Evolutionary conservation across 2,329 filamentous ascomycete species (phyloP).

Genomic region (Rutstroemia sp.): DNA sequence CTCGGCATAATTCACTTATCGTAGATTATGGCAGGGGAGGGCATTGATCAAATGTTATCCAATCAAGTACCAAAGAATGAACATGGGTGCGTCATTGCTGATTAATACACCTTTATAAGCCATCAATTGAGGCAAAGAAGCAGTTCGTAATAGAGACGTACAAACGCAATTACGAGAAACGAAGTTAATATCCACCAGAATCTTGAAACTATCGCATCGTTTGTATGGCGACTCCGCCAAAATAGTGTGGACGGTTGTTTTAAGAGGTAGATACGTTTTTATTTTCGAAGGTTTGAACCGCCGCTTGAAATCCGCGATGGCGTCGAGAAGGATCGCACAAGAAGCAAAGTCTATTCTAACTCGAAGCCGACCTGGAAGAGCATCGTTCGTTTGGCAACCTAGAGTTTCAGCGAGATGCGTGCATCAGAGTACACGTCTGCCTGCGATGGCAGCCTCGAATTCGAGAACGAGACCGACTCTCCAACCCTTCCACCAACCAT

Average conservation of each 20-base stretch:
- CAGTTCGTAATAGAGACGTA: no score
- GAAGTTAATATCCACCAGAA: not conserved
- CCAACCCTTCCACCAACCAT: conserved; percentile 35
- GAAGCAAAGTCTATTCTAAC: conserved; percentile 17
- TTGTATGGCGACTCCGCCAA: not conserved
- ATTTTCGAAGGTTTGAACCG: not conserved
- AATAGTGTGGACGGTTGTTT: not conserved
- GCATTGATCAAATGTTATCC: no score
- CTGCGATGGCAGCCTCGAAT: conserved; percentile 40
- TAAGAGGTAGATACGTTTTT: not conserved
- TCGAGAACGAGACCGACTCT: conserved; percentile 38
- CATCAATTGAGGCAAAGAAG: no score
- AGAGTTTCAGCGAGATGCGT: conserved; percentile 31
- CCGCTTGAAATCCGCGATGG: conserved; percentile 13
- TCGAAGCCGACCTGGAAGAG: conserved; percentile 23
- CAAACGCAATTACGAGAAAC: no score
- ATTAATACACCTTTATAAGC: no score
- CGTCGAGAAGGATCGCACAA: conserved; percentile 19
- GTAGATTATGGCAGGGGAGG: no score
- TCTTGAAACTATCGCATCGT: not conserved
- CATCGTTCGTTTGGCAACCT: conserved; percentile 25
- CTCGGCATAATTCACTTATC: no score
- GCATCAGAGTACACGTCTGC: conserved; percentile 36
- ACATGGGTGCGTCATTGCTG: no score
- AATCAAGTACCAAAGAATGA: no score